Conservation (phyloP, 257 asterid genomes). For the Plantago ovata region DNA sequence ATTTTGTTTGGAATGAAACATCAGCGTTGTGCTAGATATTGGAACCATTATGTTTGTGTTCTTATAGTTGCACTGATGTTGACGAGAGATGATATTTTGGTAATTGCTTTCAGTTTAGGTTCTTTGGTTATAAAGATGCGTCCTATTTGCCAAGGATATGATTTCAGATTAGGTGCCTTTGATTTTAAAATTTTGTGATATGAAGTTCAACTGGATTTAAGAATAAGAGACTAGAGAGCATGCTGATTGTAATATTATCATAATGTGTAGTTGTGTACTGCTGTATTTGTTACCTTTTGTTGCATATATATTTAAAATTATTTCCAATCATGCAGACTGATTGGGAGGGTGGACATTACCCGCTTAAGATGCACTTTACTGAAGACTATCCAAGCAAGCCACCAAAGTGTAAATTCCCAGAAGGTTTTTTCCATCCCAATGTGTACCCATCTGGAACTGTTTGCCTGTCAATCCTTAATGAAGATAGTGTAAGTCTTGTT, state of each 20-base stretch:
- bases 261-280: no score
- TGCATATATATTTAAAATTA: neutral
- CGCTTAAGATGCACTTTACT: conserved; percentile 73
- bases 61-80: no score
- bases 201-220: no score
- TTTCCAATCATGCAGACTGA: conserved; percentile 53
- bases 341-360: conserved; percentile 89
- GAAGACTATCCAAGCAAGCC: conserved; percentile 92
- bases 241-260: no score
- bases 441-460: conserved; percentile 91
- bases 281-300: no score
- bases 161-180: no score
- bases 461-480: conserved; percentile 81
- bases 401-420: conserved; percentile 82
- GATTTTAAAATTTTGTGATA: no score
- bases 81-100: neutral
- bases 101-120: no score
- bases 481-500: conserved; percentile 59
- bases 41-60: neutral
- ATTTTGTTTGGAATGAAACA: no score
- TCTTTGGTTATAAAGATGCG: no score
- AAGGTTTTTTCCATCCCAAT: conserved; percentile 83
- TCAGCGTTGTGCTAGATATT: neutral
- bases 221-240: no score
- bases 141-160: no score